Conservation (phyloP, 2,329 filamentous ascomycete species). For the Pseudopyricularia cyperi region DNA sequence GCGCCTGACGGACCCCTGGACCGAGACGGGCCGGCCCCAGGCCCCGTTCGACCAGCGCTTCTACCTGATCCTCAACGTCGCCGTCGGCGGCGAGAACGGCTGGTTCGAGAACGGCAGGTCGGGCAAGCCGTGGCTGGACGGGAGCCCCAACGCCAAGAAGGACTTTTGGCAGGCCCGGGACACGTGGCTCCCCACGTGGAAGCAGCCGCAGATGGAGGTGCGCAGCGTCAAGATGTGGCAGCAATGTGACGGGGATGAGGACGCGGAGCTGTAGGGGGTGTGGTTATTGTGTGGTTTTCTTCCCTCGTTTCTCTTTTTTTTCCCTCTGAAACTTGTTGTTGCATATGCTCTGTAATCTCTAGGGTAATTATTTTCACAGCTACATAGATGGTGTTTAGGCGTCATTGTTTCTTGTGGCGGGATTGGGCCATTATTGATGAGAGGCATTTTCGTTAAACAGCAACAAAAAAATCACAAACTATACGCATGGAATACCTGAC, state of each 20-base stretch:
- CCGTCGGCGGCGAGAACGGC: conserved; percentile 66
- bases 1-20: conserved; percentile 50
- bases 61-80: conserved; percentile 64
- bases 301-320: too few relatives aligned
- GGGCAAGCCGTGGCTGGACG: conserved; percentile 70
- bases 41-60: conserved; percentile 68
- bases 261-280: conserved; percentile 24
- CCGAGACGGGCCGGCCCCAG: conserved; percentile 41
- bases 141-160: conserved; percentile 48
- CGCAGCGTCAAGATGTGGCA: conserved; percentile 59
- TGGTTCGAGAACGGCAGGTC: conserved; percentile 67
- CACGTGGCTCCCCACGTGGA: conserved; percentile 61
- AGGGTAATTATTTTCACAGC: too few relatives aligned
- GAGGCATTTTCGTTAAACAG: too few relatives aligned
- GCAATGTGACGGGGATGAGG: conserved; percentile 50
- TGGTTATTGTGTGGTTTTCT: too few relatives aligned
- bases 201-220: conserved; percentile 52
- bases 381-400: too few relatives aligned
- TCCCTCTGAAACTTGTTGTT: too few relatives aligned
- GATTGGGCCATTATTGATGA: too few relatives aligned
- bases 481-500: too few relatives aligned
- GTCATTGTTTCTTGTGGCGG: too few relatives aligned
- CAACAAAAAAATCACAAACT: too few relatives aligned
- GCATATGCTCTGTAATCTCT: too few relatives aligned
- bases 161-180: conserved; percentile 65